phyloP scores from a whole-genome alignment of 2,329 filamentous ascomycete species.

The Pseudocercospora fuligena region DNA sequence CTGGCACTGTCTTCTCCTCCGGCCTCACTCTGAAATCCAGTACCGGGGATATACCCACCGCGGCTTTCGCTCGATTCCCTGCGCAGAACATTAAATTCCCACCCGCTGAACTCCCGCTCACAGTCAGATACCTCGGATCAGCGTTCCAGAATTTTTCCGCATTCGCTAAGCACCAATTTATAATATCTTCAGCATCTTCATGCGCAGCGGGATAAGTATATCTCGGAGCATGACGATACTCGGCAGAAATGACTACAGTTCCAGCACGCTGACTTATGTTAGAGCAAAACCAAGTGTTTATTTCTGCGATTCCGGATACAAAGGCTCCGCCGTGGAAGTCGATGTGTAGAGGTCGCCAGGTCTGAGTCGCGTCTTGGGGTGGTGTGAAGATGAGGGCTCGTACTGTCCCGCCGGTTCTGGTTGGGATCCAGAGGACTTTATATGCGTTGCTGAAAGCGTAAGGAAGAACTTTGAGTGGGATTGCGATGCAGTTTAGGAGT shows the following conservation, averaged over 20 bases:
- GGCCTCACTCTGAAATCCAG: constrained; percentile 49
- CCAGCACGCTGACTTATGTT: constrained; percentile 17
- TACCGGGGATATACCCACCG: constrained; percentile 49
- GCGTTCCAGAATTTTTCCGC: constrained; percentile 44
- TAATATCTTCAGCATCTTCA: constrained; percentile 51
- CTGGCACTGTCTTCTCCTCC: constrained; percentile 47
- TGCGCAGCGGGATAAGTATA: constrained; percentile 46
- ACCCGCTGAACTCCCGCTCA: constrained; percentile 53
- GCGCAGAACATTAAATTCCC: constrained; percentile 50
- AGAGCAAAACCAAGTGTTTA: constrained; percentile 45
- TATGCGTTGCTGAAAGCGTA: constrained; percentile 47
- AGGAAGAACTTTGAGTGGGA: constrained; percentile 44
- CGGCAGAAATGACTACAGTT: constrained; percentile 46
- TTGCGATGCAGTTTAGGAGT: constrained; percentile 47
- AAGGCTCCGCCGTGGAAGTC: constrained; percentile 53
- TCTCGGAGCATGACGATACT: constrained; percentile 41
- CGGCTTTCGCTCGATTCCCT: constrained; percentile 41
- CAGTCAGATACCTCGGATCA: constrained; percentile 49
- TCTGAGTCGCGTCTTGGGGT: constrained; percentile 15
- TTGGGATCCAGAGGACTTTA: constrained; percentile 42
- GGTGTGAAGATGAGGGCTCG: constrained; percentile 46
- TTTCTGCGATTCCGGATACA: constrained; percentile 51
- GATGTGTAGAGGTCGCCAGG: constrained; percentile 48
- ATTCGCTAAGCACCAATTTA: constrained; percentile 48
- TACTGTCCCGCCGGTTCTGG: constrained; percentile 34